phyloP scores from a whole-genome alignment of 768 basidiomycete genomes.

The Lactifluus pinguis region DNA sequence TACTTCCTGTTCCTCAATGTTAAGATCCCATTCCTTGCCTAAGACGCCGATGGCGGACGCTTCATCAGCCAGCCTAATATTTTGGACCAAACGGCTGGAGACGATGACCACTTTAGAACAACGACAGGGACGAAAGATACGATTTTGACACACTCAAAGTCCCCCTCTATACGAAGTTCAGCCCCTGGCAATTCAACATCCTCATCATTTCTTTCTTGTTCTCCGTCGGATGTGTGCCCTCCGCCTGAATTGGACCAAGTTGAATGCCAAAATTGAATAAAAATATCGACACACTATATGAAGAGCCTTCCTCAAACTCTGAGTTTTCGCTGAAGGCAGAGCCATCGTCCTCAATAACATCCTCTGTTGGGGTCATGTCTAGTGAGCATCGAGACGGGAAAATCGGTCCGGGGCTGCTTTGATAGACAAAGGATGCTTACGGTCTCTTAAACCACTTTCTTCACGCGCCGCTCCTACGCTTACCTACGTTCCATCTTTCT shows the following conservation, averaged over 20 bases:
- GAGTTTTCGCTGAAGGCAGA: background rate
- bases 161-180: conserved; percentile 40
- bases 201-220: background rate
- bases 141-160: conserved; percentile 35
- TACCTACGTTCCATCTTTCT: background rate
- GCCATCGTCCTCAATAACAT: background rate
- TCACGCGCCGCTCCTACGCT: background rate
- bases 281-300: background rate
- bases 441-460: too few relatives aligned
- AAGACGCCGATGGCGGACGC: conserved; percentile 38
- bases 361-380: background rate
- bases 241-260: background rate
- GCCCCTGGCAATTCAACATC: background rate
- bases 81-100: conserved; percentile 55
- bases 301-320: conserved; percentile 8
- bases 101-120: background rate
- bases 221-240: conserved; percentile 1
- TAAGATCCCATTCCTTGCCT: conserved; percentile 66
- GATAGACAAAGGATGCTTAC: background rate
- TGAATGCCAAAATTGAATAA: background rate
- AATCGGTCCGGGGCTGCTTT: background rate
- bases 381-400: background rate
- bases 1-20: conserved; percentile 55
- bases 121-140: background rate
- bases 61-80: conserved; percentile 48